Percentiles rank a stretch among this genome's conserved stretches.
phyloP scores from a whole-genome alignment of 2,329 filamentous ascomycete genomes.

The Hortaea werneckii region DNA sequence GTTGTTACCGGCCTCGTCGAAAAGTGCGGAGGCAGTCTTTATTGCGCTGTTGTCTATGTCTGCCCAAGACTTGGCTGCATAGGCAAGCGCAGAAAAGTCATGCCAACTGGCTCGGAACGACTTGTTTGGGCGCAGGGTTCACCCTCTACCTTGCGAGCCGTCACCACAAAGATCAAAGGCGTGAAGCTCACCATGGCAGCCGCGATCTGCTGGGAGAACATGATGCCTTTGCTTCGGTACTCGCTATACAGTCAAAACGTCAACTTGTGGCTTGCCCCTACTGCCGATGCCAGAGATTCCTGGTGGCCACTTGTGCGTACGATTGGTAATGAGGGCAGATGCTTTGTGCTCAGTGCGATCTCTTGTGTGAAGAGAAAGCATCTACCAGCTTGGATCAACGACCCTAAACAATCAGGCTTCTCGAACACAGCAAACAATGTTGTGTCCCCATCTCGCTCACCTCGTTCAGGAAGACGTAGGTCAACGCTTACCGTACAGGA shows the following conservation, averaged over 20 bases:
- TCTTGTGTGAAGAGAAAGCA: conserved; percentile 59
- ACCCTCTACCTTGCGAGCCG: conserved; percentile 65
- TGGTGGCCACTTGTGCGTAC: conserved; percentile 80
- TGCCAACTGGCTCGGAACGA: conserved; percentile 78
- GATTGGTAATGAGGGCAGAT: conserved; percentile 68
- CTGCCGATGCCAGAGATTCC: conserved; percentile 71
- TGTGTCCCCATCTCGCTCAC: background rate
- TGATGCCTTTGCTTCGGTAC: conserved; percentile 83
- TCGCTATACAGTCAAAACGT: conserved; percentile 81
- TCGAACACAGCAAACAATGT: background rate
- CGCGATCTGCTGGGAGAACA: conserved; percentile 95
- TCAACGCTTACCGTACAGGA: conserved; percentile 34
- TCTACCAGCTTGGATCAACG: conserved; percentile 47
- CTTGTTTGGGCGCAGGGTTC: conserved; percentile 84
- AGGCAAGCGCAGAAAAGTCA: conserved; percentile 84
- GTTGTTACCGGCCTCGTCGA: conserved; percentile 73
- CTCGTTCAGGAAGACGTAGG: conserved; percentile 20
- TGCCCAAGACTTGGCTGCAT: conserved; percentile 62
- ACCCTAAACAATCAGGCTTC: background rate
- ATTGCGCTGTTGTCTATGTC: conserved; percentile 74
- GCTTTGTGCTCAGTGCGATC: conserved; percentile 78
- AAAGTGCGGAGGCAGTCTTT: conserved; percentile 68
- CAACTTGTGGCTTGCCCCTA: conserved; percentile 83
- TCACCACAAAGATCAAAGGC: conserved; percentile 69
- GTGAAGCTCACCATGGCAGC: conserved; percentile 70